These are phyloP conservation scores for Psilocybe azurescens DNA, from an alignment of 768 basidiomycete species.

Conservation along the genomic window DNA sequence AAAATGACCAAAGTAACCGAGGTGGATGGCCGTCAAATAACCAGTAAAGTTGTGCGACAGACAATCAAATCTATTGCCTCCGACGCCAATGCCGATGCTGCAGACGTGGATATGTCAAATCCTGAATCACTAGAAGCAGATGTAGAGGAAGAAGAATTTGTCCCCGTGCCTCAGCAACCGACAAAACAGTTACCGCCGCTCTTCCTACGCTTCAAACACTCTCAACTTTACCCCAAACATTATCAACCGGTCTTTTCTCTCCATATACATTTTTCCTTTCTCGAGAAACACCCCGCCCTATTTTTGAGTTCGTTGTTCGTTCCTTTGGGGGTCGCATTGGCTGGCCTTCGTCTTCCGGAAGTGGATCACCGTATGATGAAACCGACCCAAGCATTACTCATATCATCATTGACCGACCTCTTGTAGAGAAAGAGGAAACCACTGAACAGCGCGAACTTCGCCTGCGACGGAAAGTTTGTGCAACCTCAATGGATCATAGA, in stretches of 20 bases:
- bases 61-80: conserved; percentile 61
- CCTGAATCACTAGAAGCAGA: conserved; percentile 39
- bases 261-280: conserved; percentile 94
- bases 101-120: conserved; percentile 43
- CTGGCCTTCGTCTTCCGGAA: conserved; percentile 83
- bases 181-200: conserved; percentile 50
- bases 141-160: conserved; percentile 75
- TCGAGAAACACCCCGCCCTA: conserved; percentile 86
- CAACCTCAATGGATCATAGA: conserved; percentile 99
- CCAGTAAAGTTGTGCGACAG: conserved; percentile 60
- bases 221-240: conserved; percentile 60
- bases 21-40: conserved; percentile 47
- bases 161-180: conserved; percentile 53
- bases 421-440: conserved; percentile 55
- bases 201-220: conserved; percentile 77
- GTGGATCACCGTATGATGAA: conserved; percentile 81
- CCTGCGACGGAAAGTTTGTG: conserved; percentile 81
- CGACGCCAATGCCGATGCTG: conserved; percentile 31
- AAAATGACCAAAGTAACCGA: conserved; percentile 55
- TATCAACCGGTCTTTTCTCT: conserved; percentile 72
- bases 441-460: conserved; percentile 65
- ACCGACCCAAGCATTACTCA: conserved; percentile 89
- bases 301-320: conserved; percentile 94
- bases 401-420: conserved; percentile 91
- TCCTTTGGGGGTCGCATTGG: conserved; percentile 93